A percentile compares a stretch with the other conserved stretches of the same genome.
Evolutionary conservation across 495 filamentous ascomycete genomes (phyloP).

Genomic region (Talaromyces borbonicus): DNA sequence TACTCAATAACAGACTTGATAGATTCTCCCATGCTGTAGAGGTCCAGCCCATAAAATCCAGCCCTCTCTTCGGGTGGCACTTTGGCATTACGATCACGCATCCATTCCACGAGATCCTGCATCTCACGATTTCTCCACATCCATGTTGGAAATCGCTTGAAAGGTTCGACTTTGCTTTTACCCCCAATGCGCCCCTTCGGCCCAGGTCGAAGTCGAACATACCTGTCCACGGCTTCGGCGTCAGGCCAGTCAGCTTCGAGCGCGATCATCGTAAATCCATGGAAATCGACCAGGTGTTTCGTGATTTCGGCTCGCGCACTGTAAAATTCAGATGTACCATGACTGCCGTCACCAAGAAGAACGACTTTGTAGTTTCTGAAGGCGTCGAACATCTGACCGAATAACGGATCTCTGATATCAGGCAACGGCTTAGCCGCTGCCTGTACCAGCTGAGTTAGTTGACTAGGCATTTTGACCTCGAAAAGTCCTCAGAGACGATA

Average conservation of each 20-base stretch:
- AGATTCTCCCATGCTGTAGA: slow-evolving; percentile 45
- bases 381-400: slow-evolving; percentile 33
- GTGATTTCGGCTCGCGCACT: slow-evolving; percentile 45
- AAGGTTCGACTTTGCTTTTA: slow-evolving; percentile 25
- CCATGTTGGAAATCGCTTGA: slow-evolving; percentile 50
- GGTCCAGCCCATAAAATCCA: slow-evolving; percentile 46
- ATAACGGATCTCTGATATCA: slow-evolving; percentile 23
- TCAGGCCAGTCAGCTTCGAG: slow-evolving; percentile 54
- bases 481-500: no score
- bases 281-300: slow-evolving; percentile 38
- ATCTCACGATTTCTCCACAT: slow-evolving; percentile 53
- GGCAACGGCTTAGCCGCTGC: slow-evolving; percentile 31
- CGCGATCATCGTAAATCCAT: slow-evolving; percentile 47
- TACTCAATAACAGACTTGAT: slow-evolving; percentile 44
- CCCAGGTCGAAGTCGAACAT: slow-evolving; percentile 39
- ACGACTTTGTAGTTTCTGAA: slow-evolving; percentile 36
- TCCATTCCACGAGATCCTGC: slow-evolving; percentile 48
- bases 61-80: slow-evolving; percentile 23
- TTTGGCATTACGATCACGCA: slow-evolving; percentile 34
- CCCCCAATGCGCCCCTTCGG: slow-evolving; percentile 24
- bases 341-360: slow-evolving; percentile 47
- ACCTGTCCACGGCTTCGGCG: slow-evolving; percentile 46
- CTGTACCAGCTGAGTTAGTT: slow-evolving; percentile 25
- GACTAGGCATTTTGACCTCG: slow-evolving; percentile 2
- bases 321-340: slow-evolving; percentile 54